Conservation (phyloP, 2,329 filamentous ascomycete genomes). For the Dactylellina parvicollis region DNA sequence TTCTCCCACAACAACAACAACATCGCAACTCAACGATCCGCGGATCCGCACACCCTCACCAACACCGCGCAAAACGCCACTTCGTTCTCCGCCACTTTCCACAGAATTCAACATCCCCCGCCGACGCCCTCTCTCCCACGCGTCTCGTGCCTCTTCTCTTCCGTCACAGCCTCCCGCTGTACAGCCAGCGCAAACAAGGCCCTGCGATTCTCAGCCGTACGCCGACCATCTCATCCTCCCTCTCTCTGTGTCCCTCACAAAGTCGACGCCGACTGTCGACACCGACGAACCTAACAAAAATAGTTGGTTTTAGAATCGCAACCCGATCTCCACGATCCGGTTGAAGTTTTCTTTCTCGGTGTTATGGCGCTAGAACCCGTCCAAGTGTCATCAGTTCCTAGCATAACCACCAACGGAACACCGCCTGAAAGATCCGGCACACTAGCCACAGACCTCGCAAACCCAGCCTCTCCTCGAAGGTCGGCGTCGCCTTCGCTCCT, state of each 20-base stretch:
- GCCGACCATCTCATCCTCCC: neutral
- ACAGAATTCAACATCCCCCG: neutral
- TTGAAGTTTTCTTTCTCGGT: conserved; percentile 11
- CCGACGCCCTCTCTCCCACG: neutral
- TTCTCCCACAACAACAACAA: conserved; percentile 40
- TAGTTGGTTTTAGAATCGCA: neutral
- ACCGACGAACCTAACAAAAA: neutral
- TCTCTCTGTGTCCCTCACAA: no score
- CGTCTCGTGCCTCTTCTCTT: neutral
- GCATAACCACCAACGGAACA: conserved; percentile 53
- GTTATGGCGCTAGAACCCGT: conserved; percentile 53
- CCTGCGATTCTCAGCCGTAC: neutral
- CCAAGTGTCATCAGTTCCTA: conserved; percentile 50
- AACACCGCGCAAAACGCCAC: conserved; percentile 41
- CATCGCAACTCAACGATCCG: conserved; percentile 29
- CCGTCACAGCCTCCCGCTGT: conserved; percentile 10
- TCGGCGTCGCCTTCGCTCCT: conserved; percentile 45
- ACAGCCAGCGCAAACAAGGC: neutral
- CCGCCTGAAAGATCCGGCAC: conserved; percentile 49
- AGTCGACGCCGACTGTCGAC: no score
- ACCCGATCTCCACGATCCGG: conserved; percentile 1
- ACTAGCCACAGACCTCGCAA: conserved; percentile 49
- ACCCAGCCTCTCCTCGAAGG: conserved; percentile 50
- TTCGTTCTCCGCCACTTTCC: conserved; percentile 5
- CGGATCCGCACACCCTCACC: conserved; percentile 12